Evolutionary conservation across 805 yeast species (phyloP).

Genomic region (Cyberlindnera bimundalis): DNA sequence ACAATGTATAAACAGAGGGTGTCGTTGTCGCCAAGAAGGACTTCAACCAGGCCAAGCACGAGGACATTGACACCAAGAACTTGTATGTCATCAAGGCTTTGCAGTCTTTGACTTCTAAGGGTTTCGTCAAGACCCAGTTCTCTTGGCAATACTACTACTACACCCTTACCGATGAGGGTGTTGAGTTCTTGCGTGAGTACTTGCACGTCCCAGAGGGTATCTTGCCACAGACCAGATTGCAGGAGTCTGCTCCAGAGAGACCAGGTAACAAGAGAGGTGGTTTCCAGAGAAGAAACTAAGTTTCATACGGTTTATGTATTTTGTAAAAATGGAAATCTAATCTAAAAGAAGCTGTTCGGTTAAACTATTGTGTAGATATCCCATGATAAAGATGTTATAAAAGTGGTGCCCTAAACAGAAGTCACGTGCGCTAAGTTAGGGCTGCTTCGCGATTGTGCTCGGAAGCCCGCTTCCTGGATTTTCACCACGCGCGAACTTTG

Average conservation of each 20-base stretch:
- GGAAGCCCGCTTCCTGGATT: background rate
- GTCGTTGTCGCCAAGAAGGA: constrained; percentile 99
- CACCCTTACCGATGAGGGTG: constrained; percentile 99
- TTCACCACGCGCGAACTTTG: background rate
- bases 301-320: constrained; percentile 21
- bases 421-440: constrained; percentile 1
- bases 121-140: constrained; percentile 99
- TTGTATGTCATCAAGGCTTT: constrained; percentile 97
- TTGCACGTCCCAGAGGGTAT: constrained; percentile 98
- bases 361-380: background rate
- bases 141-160: constrained; percentile 99
- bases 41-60: constrained; percentile 96
- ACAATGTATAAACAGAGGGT: constrained; percentile 69
- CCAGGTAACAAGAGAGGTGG: constrained; percentile 60
- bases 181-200: constrained; percentile 96
- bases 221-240: constrained; percentile 97
- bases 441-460: background rate
- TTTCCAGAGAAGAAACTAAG: constrained; percentile 32
- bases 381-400: no score
- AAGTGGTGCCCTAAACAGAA: background rate
- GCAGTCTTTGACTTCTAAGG: constrained; percentile 98
- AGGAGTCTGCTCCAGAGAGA: constrained; percentile 83
- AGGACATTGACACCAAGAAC: constrained; percentile 97
- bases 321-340: constrained; percentile 25
- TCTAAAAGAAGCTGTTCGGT: constrained; percentile 88